A percentile compares a stretch with the other conserved stretches of the same genome.
Evolutionary conservation across 2,329 filamentous ascomycete genomes (phyloP).

Genomic region (Teratosphaeria nubilosa): DNA sequence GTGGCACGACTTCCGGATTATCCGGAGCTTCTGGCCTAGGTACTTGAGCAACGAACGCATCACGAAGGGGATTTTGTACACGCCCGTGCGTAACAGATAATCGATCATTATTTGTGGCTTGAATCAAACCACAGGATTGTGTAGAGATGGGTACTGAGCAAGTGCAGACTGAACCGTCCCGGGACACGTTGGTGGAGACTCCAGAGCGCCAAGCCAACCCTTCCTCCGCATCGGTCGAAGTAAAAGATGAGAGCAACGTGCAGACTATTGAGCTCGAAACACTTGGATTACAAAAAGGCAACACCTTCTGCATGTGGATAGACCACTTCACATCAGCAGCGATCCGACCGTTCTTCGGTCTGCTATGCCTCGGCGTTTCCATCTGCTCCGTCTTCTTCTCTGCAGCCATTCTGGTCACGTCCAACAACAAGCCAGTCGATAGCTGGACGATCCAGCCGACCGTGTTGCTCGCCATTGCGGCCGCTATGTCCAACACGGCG

Average conservation of each 20-base stretch:
- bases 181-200: background rate
- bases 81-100: too few relatives aligned
- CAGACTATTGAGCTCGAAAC: background rate
- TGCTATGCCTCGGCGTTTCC: background rate
- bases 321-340: background rate
- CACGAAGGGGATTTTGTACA: too few relatives aligned
- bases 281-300: background rate
- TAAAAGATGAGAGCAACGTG: background rate
- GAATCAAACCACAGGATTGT: background rate
- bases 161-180: background rate
- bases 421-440: slow-evolving; percentile 2
- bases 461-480: slow-evolving; percentile 9
- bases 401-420: slow-evolving; percentile 7
- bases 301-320: background rate
- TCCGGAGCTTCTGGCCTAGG: too few relatives aligned
- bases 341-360: background rate
- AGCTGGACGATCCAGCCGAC: slow-evolving; percentile 8
- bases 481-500: slow-evolving; percentile 4
- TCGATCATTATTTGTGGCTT: background rate
- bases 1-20: too few relatives aligned
- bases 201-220: background rate
- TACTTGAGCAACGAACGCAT: too few relatives aligned
- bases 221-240: background rate
- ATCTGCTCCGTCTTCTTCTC: slow-evolving; percentile 7
- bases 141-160: background rate